Base-by-base conservation (phyloP, 345 rosid genomes). In the Theobroma cacao region DNA sequence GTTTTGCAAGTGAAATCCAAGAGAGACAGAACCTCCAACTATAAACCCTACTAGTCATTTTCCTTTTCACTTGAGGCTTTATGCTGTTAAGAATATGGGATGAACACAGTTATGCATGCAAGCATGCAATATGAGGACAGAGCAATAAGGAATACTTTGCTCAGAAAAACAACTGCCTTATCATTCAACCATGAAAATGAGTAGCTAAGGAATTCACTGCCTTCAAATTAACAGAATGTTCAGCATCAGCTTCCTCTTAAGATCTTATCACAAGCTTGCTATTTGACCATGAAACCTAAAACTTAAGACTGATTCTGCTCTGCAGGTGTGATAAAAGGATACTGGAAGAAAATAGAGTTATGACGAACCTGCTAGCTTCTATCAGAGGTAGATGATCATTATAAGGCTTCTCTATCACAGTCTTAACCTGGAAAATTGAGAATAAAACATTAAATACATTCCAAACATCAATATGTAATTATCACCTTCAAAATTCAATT, bases 351-450 rank as follows among this genome's bases (percentile, higher is more conserved):
- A 9, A 28, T 22, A 64, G 73, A 20, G 33, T 13, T 28, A 36
- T 43, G 59, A 71, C 82, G 24, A 75, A 91, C 97, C 95, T 92
- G 93, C 97, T 92, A 30, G 97, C 97, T 83, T 92, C 97, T 85
- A 90, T 62, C 30, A 91, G 83, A 62, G 95, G 94, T 75, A 92
- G 86, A 59, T 92, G 97, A 67, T 92, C 95, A 73, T 92, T 90
- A 79, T 91, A 88, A 52, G 93, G 95, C 86, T 92, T 92, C 85
- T 92, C 97, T 17, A 92, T 89, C 78, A 92, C 95, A 81, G 91
- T 88, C 84, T 90, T 78, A 72, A 93, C 95, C 97, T 91, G 87
- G 84, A 74, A 81, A 62, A 30, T 56, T 67, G 48, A 60, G 76
- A 80, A 75, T 30, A 2, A 68, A 60, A 59, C 41, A 69, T 48